Conservation (phyloP, 2,329 filamentous ascomycete species). For the Parastagonospora avenae region DNA sequence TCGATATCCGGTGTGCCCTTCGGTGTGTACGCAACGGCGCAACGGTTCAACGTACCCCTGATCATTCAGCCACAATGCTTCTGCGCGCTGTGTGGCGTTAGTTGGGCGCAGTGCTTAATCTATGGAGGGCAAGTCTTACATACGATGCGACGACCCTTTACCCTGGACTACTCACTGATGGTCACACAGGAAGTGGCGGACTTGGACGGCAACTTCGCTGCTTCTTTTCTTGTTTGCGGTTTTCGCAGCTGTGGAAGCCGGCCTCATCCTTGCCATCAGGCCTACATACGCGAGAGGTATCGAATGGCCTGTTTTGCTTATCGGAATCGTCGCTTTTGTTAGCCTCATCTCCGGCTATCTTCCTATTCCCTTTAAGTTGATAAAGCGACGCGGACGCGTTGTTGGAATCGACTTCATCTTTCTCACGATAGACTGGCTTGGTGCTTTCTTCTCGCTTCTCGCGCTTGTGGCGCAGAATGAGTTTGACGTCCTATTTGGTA, state of each 20-base stretch:
- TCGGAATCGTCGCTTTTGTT: constrained; percentile 62
- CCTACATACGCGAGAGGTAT: constrained; percentile 59
- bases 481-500: constrained; percentile 64
- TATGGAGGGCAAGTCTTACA: constrained; percentile 49
- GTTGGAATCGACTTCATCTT: constrained; percentile 64
- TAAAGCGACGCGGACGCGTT: constrained; percentile 63
- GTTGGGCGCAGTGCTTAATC: constrained; percentile 56
- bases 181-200: constrained; percentile 43
- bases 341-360: constrained; percentile 60
- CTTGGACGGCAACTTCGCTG: constrained; percentile 35
- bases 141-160: not conserved
- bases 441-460: constrained; percentile 66
- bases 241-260: constrained; percentile 59
- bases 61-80: constrained; percentile 58
- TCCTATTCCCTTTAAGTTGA: constrained; percentile 64
- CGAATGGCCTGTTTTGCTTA: constrained; percentile 55
- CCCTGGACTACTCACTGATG: not conserved
- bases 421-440: constrained; percentile 61
- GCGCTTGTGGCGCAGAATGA: constrained; percentile 62
- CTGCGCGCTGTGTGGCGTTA: constrained; percentile 51
- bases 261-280: constrained; percentile 60
- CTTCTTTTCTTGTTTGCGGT: constrained; percentile 31
- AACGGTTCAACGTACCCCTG: constrained; percentile 50
- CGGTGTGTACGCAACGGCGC: constrained; percentile 62
- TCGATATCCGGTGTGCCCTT: constrained; percentile 69